Evolutionary conservation across 805 yeast species (phyloP).

Genomic region (Candida alai): DNA sequence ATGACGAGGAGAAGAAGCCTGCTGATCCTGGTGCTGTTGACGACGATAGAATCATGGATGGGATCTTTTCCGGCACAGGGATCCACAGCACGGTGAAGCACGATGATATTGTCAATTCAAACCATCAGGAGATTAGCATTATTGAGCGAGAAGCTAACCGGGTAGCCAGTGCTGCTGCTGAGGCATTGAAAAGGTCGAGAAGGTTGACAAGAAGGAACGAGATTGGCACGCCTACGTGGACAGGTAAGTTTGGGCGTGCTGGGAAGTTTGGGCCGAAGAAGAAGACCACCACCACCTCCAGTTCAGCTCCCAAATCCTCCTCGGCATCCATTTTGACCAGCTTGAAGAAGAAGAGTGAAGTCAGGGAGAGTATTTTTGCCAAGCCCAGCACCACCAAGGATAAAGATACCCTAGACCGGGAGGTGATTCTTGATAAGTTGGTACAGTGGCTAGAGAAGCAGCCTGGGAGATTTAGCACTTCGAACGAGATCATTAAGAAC

Average conservation of each 20-base stretch:
- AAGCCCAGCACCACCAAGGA: conserved; percentile 8
- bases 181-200: conserved; percentile 59
- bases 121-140: conserved; percentile 47
- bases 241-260: conserved; percentile 86
- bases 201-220: conserved; percentile 39
- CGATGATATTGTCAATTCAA: conserved; percentile 64
- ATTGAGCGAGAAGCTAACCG: conserved; percentile 62
- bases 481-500: conserved; percentile 47
- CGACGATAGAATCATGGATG: conserved; percentile 69
- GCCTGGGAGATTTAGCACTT: conserved; percentile 41
- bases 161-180: conserved; percentile 50
- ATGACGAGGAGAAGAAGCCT: conserved; percentile 15
- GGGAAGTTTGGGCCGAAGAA: conserved; percentile 47
- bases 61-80: conserved; percentile 65
- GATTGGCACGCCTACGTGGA: conserved; percentile 93
- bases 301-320: too few relatives aligned
- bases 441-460: conserved; percentile 33
- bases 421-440: conserved; percentile 31
- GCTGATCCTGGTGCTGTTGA: too few relatives aligned
- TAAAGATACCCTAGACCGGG: conserved; percentile 20
- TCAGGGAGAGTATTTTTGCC: conserved; percentile 15
- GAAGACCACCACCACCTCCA: conserved; percentile 17
- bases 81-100: conserved; percentile 75
- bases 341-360: conserved; percentile 42
- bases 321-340: conserved; percentile 50